A percentile compares a stretch with the other conserved stretches of the same genome.
These are phyloP conservation scores for Astragalus glycyphyllos DNA, from an alignment of 306 rosid species.

Conservation along the genomic window DNA sequence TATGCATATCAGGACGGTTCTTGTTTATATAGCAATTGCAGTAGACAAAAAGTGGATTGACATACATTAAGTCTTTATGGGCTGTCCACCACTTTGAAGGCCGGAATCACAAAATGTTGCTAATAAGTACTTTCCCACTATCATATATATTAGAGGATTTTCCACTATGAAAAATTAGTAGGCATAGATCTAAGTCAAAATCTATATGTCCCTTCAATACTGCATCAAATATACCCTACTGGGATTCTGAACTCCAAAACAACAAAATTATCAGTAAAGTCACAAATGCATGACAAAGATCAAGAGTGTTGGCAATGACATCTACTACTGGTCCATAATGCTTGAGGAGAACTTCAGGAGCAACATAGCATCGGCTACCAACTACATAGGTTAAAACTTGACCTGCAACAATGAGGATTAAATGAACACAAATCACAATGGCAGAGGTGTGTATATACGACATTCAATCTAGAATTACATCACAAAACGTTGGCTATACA, in stretches of 20 bases:
- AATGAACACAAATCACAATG: constrained; percentile 1
- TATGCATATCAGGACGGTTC: too few species aligned
- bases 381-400: constrained; percentile 75
- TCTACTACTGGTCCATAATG: constrained; percentile 94
- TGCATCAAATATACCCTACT: constrained; percentile 94
- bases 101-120: constrained; percentile 79
- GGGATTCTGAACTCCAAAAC: constrained; percentile 74
- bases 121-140: constrained; percentile 67
- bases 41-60: too few species aligned
- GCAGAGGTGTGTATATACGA: too few species aligned
- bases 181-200: constrained; percentile 95
- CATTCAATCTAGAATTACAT: too few species aligned
- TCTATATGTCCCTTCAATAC: constrained; percentile 94
- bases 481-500: too few species aligned
- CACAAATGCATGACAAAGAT: too few species aligned
- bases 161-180: constrained; percentile 76
- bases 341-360: constrained; percentile 99
- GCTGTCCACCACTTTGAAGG: constrained; percentile 85
- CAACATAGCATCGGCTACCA: constrained; percentile 76
- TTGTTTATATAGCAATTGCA: too few species aligned
- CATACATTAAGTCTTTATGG: constrained; percentile 77
- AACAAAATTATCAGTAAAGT: too few species aligned
- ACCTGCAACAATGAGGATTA: too few species aligned
- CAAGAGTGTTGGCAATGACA: not conserved
- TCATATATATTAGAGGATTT: too few species aligned